phyloP scores from a whole-genome alignment of 495 filamentous ascomycete genomes.

The Lepraria neglecta region DNA sequence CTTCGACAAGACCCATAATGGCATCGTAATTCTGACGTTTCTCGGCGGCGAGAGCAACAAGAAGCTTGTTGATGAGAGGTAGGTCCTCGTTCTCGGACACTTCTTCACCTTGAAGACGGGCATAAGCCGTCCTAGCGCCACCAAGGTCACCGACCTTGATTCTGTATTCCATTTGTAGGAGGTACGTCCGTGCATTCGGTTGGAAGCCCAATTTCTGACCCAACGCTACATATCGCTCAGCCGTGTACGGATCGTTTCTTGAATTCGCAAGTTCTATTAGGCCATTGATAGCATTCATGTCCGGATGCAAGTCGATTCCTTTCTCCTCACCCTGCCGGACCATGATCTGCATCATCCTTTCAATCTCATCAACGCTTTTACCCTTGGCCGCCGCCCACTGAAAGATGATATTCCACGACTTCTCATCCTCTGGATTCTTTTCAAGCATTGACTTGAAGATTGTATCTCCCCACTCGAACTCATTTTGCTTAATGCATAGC shows the following conservation, averaged over 20 bases:
- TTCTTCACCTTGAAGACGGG: constrained; percentile 51
- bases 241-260: constrained; percentile 61
- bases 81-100: constrained; percentile 50
- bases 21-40: constrained; percentile 53
- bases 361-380: constrained; percentile 62
- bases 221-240: constrained; percentile 63
- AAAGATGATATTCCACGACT: constrained; percentile 59
- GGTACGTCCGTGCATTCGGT: constrained; percentile 58
- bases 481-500: constrained; percentile 51
- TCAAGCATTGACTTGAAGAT: constrained; percentile 56
- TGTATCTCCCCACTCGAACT: constrained; percentile 56
- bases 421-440: constrained; percentile 42
- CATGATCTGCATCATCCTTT: constrained; percentile 61
- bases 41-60: constrained; percentile 61
- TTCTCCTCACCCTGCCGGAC: constrained; percentile 39
- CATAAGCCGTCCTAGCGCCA: constrained; percentile 57
- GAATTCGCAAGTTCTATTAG: constrained; percentile 69
- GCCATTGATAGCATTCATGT: constrained; percentile 65
- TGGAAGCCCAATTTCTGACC: constrained; percentile 55
- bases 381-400: constrained; percentile 70
- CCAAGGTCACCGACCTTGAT: constrained; percentile 62
- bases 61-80: constrained; percentile 63
- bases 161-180: constrained; percentile 69
- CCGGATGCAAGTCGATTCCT: constrained; percentile 42
- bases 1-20: constrained; percentile 65